Base-by-base conservation (phyloP, 805 yeast species). In the Candida corydali region DNA sequence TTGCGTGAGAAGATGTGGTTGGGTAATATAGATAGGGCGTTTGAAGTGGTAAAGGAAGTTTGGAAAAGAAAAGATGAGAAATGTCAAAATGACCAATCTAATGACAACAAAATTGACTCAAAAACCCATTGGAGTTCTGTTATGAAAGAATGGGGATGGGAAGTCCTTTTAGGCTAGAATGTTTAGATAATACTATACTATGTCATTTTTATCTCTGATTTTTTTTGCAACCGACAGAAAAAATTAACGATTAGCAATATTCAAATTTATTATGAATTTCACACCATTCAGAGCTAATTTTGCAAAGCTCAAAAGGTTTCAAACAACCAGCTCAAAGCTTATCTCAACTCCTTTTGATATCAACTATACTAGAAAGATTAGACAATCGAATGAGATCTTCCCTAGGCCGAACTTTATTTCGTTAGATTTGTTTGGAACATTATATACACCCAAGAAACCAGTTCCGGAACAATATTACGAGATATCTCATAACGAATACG, bases 71-170 rank as follows among this genome's bases (percentile, higher is more conserved):
- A 76, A 39, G 83, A 80, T 48, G 65, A 69, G 17, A 9, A 17
- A 11, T 16, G 9, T 35, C 4, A 26, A 52, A 27, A 9, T 52
- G 44, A 39, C 41, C 25, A 45, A 52, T 40, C 43, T 39, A 26
- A 33, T 12, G 36, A 49, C n/a, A 49, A 49, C 8, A 57, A 52
- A 10, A 62, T 77, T 28, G 60, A 63, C 32, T 68, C 76, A 20
- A 65, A 73, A 59, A 57, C 78, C 5, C 86, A 81, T 53, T 81
- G 87, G 87, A 74, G 78, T 38, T 61, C 75, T 0, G 77, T 81
- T 11, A 81, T 81, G 86, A 71, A 74, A 46, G 86, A 81, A 44
- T 80, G 87, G 86, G 78, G 79, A 1, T 79, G 86, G 85, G 86
- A 81, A 51, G 81, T 81, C 8, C 53, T 80, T 24, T 60, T 81